Evolutionary conservation across 495 filamentous ascomycete genomes (phyloP), one percentile per base, ranked within the genome.

Genomic region (Aspergillus diversus): DNA sequence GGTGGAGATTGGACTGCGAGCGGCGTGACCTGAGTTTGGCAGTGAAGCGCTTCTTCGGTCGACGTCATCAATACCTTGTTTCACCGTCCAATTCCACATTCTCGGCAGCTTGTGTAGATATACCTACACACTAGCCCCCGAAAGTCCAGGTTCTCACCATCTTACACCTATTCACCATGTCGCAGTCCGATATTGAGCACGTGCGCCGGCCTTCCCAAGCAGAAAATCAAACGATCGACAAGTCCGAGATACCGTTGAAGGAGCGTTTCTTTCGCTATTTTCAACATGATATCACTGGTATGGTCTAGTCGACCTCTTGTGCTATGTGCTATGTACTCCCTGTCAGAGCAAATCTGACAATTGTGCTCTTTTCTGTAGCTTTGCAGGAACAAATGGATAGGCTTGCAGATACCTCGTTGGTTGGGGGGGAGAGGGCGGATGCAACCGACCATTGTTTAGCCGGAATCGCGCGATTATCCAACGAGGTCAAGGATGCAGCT

Each of bases 191-290:
- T 15, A 42, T 73, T 21, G 70, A 73, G 27, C 64, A 71, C 35
- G 55, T 55, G 15, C 77, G 77, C 42, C 75, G 77, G 52, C 60
- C 74, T 11, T 79, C 78, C 7, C 60, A 67, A 65, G 70, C 75
- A 33, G 75, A 79, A 47, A 79, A 77, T 47, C 78, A 80, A 51
- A 77, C 70, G 9, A 69, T 77, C 62, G 71, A 71, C 7, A 77
- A 73, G 43, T 69, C 76, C 0, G 78, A 83, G 55, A 76, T 80
- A 5, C 73, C 76, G 7, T 71, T 87, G 50, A 93, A 92, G 55
- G 88, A 91, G 66, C 82, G 83, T 8, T 94, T 96, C 80, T 91
- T 92, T 72, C 86, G 86, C 63, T 87, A 90, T 71, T 95, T 94
- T 65, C 89, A 90, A 61, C 82, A 86, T 73, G 84, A 88, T 72